phyloP scores from a whole-genome alignment of 1,284 basidiomycete genomes.

The Pseudomicrostroma phylloplanum region DNA sequence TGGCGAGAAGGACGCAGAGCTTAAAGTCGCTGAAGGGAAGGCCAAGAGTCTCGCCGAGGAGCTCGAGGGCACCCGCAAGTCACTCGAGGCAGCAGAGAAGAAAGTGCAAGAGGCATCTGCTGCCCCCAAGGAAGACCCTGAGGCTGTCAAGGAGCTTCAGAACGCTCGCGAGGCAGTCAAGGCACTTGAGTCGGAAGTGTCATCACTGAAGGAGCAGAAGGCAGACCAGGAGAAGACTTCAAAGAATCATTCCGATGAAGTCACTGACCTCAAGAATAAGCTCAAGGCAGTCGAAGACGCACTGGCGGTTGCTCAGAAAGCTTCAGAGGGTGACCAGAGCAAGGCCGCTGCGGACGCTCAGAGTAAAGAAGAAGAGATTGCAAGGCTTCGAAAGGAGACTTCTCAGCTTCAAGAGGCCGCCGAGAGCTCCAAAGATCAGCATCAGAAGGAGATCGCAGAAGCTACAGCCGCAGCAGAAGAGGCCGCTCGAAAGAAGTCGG shows the following conservation, averaged over 20 bases:
- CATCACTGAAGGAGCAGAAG: slow-evolving; percentile 13
- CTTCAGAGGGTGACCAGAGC: slow-evolving; percentile 12
- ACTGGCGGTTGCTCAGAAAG: slow-evolving; percentile 17
- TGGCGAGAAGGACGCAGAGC: background rate
- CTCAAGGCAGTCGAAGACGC: slow-evolving; percentile 17
- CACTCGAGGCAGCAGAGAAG: slow-evolving; percentile 1
- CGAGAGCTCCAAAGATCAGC: slow-evolving; percentile 13
- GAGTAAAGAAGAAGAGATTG: slow-evolving; percentile 21
- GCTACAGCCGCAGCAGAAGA: slow-evolving; percentile 30
- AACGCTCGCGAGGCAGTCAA: slow-evolving; percentile 17
- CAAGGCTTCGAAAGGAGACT: background rate
- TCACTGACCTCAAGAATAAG: slow-evolving; percentile 5
- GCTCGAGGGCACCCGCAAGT: slow-evolving; percentile 11
- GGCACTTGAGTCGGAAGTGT: slow-evolving; percentile 11
- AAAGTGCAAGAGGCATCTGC: background rate
- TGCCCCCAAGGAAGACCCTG: background rate
- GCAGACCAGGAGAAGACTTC: slow-evolving; percentile 15
- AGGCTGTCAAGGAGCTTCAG: slow-evolving; percentile 9
- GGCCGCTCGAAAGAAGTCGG: slow-evolving; percentile 18
- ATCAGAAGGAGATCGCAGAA: slow-evolving; percentile 17
- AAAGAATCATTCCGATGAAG: slow-evolving; percentile 4
- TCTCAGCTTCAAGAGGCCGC: slow-evolving; percentile 3
- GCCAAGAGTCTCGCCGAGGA: background rate
- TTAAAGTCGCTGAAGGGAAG: background rate
- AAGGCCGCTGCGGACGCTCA: slow-evolving; percentile 14